Percentiles rank a stretch among this genome's conserved stretches.
Evolutionary conservation across 108 stramenopile genomes (phyloP).

Genomic region (Nannochloropsis granulata): DNA sequence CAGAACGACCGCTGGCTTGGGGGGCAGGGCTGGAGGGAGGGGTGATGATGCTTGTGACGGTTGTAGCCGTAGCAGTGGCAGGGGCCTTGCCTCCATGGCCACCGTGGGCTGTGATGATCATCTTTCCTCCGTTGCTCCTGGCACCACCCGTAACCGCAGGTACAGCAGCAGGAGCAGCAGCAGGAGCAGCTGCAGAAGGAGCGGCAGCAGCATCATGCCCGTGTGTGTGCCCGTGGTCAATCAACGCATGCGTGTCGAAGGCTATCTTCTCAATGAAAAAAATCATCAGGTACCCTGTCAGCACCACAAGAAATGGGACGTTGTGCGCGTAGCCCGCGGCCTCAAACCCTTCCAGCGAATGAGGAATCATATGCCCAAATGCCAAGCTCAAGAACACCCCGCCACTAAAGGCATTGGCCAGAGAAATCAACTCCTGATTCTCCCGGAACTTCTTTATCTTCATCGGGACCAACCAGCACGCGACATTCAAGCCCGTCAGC

Average conservation of each 20-base stretch:
- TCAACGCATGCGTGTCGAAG: slow-evolving; percentile 70
- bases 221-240: slow-evolving; percentile 33
- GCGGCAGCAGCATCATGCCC: slow-evolving; percentile 1
- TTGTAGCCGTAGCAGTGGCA: neutral
- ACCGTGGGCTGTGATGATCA: too few relatives aligned
- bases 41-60: neutral
- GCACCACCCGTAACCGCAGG: neutral
- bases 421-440: slow-evolving; percentile 21
- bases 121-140: neutral
- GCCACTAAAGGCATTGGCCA: slow-evolving; percentile 91
- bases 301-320: slow-evolving; percentile 37
- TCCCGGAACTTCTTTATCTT: slow-evolving; percentile 24
- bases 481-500: slow-evolving; percentile 23
- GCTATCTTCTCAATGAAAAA: slow-evolving; percentile 94
- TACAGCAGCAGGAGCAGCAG: neutral
- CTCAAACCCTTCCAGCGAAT: slow-evolving; percentile 71
- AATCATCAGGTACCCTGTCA: slow-evolving; percentile 76
- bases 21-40: neutral
- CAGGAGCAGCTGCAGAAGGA: neutral
- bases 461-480: slow-evolving; percentile 27
- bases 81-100: too few relatives aligned
- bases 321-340: slow-evolving; percentile 12
- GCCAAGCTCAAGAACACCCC: slow-evolving; percentile 87
- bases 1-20: slow-evolving; percentile 50
- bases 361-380: slow-evolving; percentile 90